phyloP scores from a whole-genome alignment of 257 asterid genomes.

The Marsdenia floribunda region DNA sequence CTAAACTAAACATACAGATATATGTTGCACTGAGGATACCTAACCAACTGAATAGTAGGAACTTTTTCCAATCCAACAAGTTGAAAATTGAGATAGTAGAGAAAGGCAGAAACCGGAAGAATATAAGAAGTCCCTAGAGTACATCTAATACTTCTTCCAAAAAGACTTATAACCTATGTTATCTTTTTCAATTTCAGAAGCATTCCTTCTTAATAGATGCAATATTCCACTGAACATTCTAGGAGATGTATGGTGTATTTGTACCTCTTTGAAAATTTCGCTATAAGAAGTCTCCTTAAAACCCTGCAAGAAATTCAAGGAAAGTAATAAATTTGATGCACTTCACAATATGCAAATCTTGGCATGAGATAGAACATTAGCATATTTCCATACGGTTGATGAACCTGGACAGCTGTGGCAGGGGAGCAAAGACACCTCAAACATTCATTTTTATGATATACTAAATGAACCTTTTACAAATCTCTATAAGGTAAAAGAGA shows the following conservation, averaged over 20 bases:
- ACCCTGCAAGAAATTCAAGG: constrained; percentile 43
- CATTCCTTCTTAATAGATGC: not conserved
- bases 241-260: constrained; percentile 15
- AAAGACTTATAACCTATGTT: not conserved
- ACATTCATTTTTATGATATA: not conserved
- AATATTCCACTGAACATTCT: not conserved
- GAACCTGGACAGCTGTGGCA: not conserved
- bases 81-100: not conserved
- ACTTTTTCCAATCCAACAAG: not conserved
- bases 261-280: constrained; percentile 79
- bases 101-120: not conserved
- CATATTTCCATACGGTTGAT: not conserved
- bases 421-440: not conserved
- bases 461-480: not conserved
- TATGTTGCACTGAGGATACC: not conserved
- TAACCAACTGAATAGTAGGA: not conserved
- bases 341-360: constrained; percentile 1
- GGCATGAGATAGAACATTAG: not conserved
- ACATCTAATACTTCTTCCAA: not conserved
- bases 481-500: not conserved
- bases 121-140: not conserved
- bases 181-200: not conserved
- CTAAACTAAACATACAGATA: not conserved
- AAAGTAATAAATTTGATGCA: constrained; percentile 9
- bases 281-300: constrained; percentile 62